A percentile compares a stretch with the other conserved stretches of the same genome.
Conservation (phyloP, 108 stramenopile species). For the Skeletonema grethae region DNA sequence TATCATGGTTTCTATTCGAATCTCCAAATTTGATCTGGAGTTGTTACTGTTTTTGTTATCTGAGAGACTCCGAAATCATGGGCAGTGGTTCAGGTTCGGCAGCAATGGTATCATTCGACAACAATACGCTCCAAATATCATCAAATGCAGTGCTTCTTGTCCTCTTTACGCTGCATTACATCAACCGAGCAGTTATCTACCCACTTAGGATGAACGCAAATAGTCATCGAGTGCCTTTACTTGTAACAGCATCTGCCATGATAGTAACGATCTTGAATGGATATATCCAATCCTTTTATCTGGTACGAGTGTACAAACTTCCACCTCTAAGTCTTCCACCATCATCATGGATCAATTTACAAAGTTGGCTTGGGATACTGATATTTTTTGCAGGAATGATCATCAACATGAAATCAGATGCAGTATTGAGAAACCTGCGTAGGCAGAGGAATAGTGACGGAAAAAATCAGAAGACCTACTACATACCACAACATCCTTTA, state of each 20-base stretch:
- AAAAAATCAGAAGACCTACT: constrained; percentile 33
- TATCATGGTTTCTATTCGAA: constrained; percentile 79
- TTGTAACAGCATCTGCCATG: constrained; percentile 57
- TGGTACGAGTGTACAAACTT: constrained; percentile 25
- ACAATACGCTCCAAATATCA: constrained; percentile 6
- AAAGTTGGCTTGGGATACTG: constrained; percentile 55
- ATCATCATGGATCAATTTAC: constrained; percentile 2
- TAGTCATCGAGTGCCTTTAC: constrained; percentile 67
- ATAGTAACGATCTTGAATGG: constrained; percentile 72
- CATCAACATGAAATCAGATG: constrained; percentile 77
- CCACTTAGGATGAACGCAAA: constrained; percentile 71
- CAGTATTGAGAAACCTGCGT: constrained; percentile 68
- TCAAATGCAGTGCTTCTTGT: constrained; percentile 60
- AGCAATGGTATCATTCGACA: background rate
- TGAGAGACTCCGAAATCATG: constrained; percentile 17
- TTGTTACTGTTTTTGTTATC: constrained; percentile 29
- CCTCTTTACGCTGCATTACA: constrained; percentile 86
- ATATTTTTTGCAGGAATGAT: constrained; percentile 65
- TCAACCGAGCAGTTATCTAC: constrained; percentile 84
- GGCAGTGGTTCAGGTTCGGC: background rate
- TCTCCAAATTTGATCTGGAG: constrained; percentile 72
- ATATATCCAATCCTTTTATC: constrained; percentile 64
- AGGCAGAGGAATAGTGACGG: background rate
- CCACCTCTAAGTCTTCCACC: constrained; percentile 12
- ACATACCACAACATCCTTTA: constrained; percentile 73